Evolutionary conservation across 1,139 yeast genomes (phyloP), one percentile per base, ranked within the genome.

Genomic region (Barnettozyma hawaiiensis): DNA sequence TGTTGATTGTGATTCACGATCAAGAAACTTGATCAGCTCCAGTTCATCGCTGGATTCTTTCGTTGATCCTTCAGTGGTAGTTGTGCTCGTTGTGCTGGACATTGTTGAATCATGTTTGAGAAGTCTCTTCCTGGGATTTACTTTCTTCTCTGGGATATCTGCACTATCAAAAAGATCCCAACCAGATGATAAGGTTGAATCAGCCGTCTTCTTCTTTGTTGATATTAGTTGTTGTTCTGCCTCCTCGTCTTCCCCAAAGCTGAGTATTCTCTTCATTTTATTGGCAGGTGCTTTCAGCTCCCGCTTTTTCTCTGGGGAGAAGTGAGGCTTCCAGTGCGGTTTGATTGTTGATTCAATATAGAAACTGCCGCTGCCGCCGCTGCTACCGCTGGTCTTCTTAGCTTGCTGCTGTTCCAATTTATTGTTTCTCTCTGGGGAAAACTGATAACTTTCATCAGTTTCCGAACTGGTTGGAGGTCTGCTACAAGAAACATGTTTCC

Each of bases 321-420:
- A 37, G 3, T 35, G 27, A 0, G 53, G 49, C 0, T 51, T 48
- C 57, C 57, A 54, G 7, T 34, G 15, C 1, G 59, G 59, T 23
- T 55, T 55, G 5, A 39, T 27, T 34, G 47, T 32, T 4, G 59
- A 49, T 21, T 55, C 59, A 8, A 55, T 40, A 27, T 47, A 55
- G 36, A 46, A 47, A 20, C 42, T 50, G 22, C 27, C 14, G 29
- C 37, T 41, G 27, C 38, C 41, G 1, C 31, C 28, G n/a, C n/a
- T n/a, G n/a, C n/a, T n/a, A n/a, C n/a, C n/a, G n/a, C n/a, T n/a
- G n/a, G n/a, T n/a, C n/a, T n/a, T n/a, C n/a, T n/a, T n/a, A n/a
- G n/a, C n/a, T n/a, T n/a, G n/a, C 19, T 12, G 32, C 15, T 36
- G 37, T 32, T 38, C 27, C 37, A 7, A 31, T n/a, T 14, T 20